A percentile compares a stretch with the other conserved stretches of the same genome.
Evolutionary conservation across 805 yeast species (phyloP).

Genomic region (Metschnikowia continentalis): DNA sequence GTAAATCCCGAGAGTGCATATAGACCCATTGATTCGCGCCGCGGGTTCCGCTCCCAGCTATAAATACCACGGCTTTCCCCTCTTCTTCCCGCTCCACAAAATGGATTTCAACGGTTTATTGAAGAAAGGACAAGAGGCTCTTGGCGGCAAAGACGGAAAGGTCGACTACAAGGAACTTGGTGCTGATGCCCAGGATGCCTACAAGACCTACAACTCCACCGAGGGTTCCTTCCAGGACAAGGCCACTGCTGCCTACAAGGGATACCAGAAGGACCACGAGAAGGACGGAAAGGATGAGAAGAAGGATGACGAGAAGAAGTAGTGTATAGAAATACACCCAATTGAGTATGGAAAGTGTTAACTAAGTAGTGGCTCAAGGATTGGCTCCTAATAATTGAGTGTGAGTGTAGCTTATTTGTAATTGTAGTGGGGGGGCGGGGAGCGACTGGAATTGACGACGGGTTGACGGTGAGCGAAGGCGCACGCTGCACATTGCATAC

Average conservation of each 20-base stretch:
- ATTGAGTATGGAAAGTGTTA: no score
- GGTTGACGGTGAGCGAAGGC: neutral
- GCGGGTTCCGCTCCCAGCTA: neutral
- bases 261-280: slow-evolving; percentile 23
- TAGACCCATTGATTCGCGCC: neutral
- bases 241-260: slow-evolving; percentile 34
- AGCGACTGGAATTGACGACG: no score
- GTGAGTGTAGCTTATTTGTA: no score
- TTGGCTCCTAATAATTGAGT: no score
- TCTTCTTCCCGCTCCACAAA: slow-evolving; percentile 1
- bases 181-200: slow-evolving; percentile 36
- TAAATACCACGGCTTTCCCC: neutral
- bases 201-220: slow-evolving; percentile 27
- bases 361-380: neutral
- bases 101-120: slow-evolving; percentile 32
- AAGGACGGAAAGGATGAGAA: neutral
- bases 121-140: slow-evolving; percentile 30
- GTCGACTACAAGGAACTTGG: slow-evolving; percentile 20
- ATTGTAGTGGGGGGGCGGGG: no score
- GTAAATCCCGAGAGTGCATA: neutral
- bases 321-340: neutral
- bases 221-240: slow-evolving; percentile 28
- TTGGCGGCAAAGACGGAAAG: slow-evolving; percentile 24
- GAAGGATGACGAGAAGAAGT: neutral
- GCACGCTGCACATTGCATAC: neutral